Evolutionary conservation across 2,329 filamentous ascomycete species (phyloP), one percentile per base, ranked within the genome.

Genomic region (Calonectria leucothoes): DNA sequence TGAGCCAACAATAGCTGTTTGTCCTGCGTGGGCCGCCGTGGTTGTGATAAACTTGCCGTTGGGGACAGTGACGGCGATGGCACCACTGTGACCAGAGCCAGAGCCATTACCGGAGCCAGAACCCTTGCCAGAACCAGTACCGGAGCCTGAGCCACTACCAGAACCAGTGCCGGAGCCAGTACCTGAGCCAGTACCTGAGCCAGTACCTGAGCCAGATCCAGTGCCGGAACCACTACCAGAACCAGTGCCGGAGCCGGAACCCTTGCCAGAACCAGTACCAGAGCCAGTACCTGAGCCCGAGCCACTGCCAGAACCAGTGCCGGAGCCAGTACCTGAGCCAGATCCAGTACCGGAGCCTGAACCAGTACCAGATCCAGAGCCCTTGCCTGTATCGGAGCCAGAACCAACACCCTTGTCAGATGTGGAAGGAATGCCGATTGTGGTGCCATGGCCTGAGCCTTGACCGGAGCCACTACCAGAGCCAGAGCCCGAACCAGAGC

Each of bases 241-340:
- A n/a, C n/a, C n/a, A n/a, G n/a, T n/a, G n/a, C n/a, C n/a, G n/a
- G n/a, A n/a, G n/a, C n/a, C n/a, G n/a, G n/a, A n/a, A n/a, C n/a
- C n/a, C n/a, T n/a, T n/a, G n/a, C n/a, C n/a, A n/a, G n/a, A n/a
- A n/a, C n/a, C n/a, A n/a, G n/a, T n/a, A 42, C 39, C 39, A n/a
- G n/a, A n/a, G n/a, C n/a, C n/a, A n/a, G n/a, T n/a, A n/a, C n/a
- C n/a, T n/a, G n/a, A n/a, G n/a, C n/a, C n/a, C n/a, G n/a, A n/a
- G n/a, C n/a, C n/a, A n/a, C n/a, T n/a, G n/a, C n/a, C n/a, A n/a
- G 20, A 7, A 85, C 35, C 85, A 10, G 39, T 8, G 17, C 39
- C 39, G 20, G 20, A n/a, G 20, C 39, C 39, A 45, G 39, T n/a
- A 8, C 39, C 39, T 42, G 15, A 20, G n/a, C 17, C 17, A 20